A percentile compares a stretch with the other conserved stretches of the same genome.
Conservation (phyloP, 2,329 filamentous ascomycete genomes). For the Escovopsis sp. region DNA sequence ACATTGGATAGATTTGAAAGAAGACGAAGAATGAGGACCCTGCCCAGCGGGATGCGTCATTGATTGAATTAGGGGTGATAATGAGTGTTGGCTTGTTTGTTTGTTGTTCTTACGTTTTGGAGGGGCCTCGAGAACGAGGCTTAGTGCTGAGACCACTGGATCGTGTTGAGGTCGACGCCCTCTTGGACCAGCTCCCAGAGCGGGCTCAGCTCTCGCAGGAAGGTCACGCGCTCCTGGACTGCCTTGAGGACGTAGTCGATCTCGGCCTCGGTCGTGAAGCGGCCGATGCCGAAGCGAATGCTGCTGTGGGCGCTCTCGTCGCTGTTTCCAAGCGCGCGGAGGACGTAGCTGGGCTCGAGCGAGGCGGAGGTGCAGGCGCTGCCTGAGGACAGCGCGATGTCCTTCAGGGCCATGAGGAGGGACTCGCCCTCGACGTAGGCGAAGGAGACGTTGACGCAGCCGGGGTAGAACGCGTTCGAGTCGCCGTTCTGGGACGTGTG, state of each 20-base stretch:
- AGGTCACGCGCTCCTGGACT: constrained; percentile 76
- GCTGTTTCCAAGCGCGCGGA: constrained; percentile 85
- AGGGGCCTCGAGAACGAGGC: not conserved
- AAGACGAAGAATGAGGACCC: too few species aligned
- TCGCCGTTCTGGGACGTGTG: constrained; percentile 89
- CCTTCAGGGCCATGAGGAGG: constrained; percentile 93
- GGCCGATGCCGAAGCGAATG: constrained; percentile 92
- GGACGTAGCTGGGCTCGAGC: constrained; percentile 88
- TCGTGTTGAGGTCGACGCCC: constrained; percentile 85
- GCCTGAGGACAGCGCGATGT: constrained; percentile 91
- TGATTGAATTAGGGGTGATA: too few species aligned
- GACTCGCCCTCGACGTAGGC: constrained; percentile 98
- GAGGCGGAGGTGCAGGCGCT: constrained; percentile 96
- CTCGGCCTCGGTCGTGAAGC: constrained; percentile 88
- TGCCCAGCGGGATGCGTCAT: too few species aligned
- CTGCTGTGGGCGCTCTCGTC: constrained; percentile 96
- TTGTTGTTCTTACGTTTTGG: too few species aligned
- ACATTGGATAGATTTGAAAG: too few species aligned
- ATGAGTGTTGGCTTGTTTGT: too few species aligned
- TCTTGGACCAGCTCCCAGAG: constrained; percentile 97
- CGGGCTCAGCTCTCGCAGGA: constrained; percentile 86
- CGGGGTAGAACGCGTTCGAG: constrained; percentile 70
- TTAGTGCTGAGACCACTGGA: constrained; percentile 96
- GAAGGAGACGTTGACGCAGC: constrained; percentile 96
- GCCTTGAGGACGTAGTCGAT: constrained; percentile 97